phyloP scores from a whole-genome alignment of 495 filamentous ascomycete genomes.

The Acidiella bohemica region DNA sequence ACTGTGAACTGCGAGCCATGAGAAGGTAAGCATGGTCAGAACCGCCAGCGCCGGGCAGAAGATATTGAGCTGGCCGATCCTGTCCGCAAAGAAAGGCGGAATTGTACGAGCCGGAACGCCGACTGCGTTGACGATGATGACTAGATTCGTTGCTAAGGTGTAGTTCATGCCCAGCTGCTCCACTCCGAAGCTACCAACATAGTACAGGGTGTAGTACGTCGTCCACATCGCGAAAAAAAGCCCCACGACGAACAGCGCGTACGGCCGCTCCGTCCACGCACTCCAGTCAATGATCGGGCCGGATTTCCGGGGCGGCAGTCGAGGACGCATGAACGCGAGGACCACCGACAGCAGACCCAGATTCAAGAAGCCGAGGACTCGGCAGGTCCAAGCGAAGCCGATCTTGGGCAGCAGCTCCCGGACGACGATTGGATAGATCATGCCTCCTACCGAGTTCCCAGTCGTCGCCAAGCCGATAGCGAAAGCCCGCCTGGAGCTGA shows the following conservation, averaged over 20 bases:
- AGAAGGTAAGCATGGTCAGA: conserved; percentile 21
- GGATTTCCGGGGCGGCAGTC: conserved; percentile 29
- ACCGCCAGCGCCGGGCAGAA: conserved; percentile 24
- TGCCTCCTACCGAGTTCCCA: conserved; percentile 62
- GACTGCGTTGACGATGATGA: conserved; percentile 29
- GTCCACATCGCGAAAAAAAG: conserved; percentile 29
- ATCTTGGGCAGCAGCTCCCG: conserved; percentile 50
- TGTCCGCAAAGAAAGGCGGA: conserved; percentile 26
- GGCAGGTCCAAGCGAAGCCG: conserved; percentile 30
- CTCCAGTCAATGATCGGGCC: conserved; percentile 29
- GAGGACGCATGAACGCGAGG: conserved; percentile 19
- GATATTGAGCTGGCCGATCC: conserved; percentile 25
- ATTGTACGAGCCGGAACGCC: conserved; percentile 27
- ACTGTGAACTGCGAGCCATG: conserved; percentile 24
- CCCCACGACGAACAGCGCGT: conserved; percentile 24
- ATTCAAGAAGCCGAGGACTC: conserved; percentile 31
- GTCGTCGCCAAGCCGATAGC: conserved; percentile 57
- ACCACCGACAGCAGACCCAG: conserved; percentile 16
- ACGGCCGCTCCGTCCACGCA: conserved; percentile 30
- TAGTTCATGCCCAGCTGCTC: conserved; percentile 22
- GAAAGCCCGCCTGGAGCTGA: conserved; percentile 48
- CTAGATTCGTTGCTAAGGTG: conserved; percentile 19
- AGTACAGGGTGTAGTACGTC: conserved; percentile 30
- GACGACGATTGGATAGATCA: conserved; percentile 68
- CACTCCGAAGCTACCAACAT: conserved; percentile 21